These are phyloP conservation scores for Rachicladosporium sp. DNA, from an alignment of 2,329 filamentous ascomycete species.

Conservation along the genomic window DNA sequence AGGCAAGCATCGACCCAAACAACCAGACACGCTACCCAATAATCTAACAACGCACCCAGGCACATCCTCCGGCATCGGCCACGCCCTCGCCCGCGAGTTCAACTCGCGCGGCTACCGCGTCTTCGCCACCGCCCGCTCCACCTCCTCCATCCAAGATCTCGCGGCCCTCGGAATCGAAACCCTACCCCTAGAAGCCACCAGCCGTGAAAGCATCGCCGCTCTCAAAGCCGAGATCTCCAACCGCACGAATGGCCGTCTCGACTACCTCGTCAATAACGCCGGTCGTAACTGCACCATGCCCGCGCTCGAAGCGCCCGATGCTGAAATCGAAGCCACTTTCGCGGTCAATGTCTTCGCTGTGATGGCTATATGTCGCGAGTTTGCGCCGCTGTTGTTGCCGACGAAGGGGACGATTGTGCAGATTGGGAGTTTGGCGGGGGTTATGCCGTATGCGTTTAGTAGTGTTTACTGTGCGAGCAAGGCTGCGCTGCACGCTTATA, in stretches of 20 bases:
- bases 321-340: slow-evolving; percentile 35
- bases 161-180: slow-evolving; percentile 41
- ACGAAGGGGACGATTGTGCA: slow-evolving; percentile 33
- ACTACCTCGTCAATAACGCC: slow-evolving; percentile 49
- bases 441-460: slow-evolving; percentile 33
- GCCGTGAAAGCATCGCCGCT: slow-evolving; percentile 34
- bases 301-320: slow-evolving; percentile 41
- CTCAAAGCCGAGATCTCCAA: slow-evolving; percentile 34
- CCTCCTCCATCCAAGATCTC: slow-evolving; percentile 36
- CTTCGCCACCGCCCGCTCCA: slow-evolving; percentile 45
- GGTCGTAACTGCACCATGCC: slow-evolving; percentile 45
- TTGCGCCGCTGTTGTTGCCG: slow-evolving; percentile 41
- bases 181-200: slow-evolving; percentile 41
- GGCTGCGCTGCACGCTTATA: slow-evolving; percentile 46
- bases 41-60: slow-evolving; percentile 25
- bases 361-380: slow-evolving; percentile 45
- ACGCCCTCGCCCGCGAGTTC: slow-evolving; percentile 47
- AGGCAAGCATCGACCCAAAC: slow-evolving; percentile 24
- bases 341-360: slow-evolving; percentile 46
- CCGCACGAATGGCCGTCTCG: slow-evolving; percentile 39
- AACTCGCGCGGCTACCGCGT: slow-evolving; percentile 41
- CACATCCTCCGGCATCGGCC: slow-evolving; percentile 37
- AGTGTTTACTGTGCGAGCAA: slow-evolving; percentile 46
- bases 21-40: too few relatives aligned
- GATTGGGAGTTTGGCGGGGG: slow-evolving; percentile 24